Conservation (phyloP, 345 rosid species). For the Iberis pinnata region DNA sequence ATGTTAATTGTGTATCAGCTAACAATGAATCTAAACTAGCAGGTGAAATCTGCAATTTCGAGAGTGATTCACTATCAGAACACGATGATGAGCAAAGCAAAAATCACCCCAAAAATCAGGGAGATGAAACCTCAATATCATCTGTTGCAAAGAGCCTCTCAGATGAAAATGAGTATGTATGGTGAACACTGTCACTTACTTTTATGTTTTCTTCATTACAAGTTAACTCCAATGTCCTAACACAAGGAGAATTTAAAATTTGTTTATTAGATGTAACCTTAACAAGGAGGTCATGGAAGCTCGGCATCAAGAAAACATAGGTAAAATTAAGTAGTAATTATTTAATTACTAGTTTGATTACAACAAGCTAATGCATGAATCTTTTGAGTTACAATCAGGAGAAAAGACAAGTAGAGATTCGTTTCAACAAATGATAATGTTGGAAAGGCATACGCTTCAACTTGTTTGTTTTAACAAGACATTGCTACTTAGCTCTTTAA, state of each 20-base stretch:
- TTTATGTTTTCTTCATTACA: background rate
- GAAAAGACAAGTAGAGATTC: conserved; percentile 25
- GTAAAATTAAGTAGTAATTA: background rate
- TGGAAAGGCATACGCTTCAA: conserved; percentile 43
- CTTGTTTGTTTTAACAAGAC: conserved; percentile 35
- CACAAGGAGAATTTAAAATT: conserved; percentile 5
- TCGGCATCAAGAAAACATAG: conserved; percentile 23
- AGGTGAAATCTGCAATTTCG: conserved; percentile 20
- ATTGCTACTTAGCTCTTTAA: conserved; percentile 19
- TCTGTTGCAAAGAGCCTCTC: conserved; percentile 36
- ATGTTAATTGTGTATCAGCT: conserved; percentile 24
- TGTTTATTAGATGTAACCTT: conserved; percentile 29
- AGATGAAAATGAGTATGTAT: conserved; percentile 38
- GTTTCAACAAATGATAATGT: conserved; percentile 38
- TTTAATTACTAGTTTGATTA: background rate
- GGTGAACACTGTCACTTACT: conserved; percentile 16
- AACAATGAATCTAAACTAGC: conserved; percentile 25
- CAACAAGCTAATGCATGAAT: conserved; percentile 8
- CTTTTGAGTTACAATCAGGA: conserved; percentile 22
- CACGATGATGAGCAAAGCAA: conserved; percentile 17
- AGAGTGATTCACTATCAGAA: conserved; percentile 23
- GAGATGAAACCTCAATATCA: conserved; percentile 41
- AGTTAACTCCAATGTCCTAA: conserved; percentile 7
- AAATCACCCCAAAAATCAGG: conserved; percentile 24
- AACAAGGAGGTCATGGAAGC: conserved; percentile 25